Evolutionary conservation across 257 asterid genomes (phyloP).

Genomic region (Fraxinus pennsylvanica): DNA sequence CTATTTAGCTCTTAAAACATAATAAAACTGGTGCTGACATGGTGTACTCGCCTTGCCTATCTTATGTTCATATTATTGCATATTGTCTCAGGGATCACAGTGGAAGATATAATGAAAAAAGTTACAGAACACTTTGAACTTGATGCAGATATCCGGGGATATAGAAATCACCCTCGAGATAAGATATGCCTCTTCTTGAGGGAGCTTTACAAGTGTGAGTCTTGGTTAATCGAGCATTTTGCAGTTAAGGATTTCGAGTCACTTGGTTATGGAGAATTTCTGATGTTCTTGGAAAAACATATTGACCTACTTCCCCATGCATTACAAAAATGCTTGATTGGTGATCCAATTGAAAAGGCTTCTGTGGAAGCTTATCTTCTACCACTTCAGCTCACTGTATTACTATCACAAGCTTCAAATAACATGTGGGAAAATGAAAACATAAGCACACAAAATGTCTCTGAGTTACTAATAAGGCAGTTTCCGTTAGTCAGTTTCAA

Average conservation of each 20-base stretch:
- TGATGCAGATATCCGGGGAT: slow-evolving; percentile 31
- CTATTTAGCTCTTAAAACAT: not conserved
- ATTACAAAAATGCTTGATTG: slow-evolving; percentile 49
- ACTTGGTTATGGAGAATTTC: slow-evolving; percentile 80
- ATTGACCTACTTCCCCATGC: slow-evolving; percentile 51
- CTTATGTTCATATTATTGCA: not conserved
- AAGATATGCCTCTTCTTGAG: slow-evolving; percentile 48
- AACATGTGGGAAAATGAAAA: slow-evolving; percentile 46
- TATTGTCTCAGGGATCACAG: slow-evolving; percentile 46
- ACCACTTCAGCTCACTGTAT: slow-evolving; percentile 67
- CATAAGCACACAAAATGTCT: slow-evolving; percentile 40
- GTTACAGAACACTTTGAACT: slow-evolving; percentile 57
- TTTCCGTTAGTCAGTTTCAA: slow-evolving; percentile 79
- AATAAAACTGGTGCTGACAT: not conserved
- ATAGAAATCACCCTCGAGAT: slow-evolving; percentile 35
- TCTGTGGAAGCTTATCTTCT: slow-evolving; percentile 66
- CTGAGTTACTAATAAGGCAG: slow-evolving; percentile 67
- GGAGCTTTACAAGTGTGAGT: slow-evolving; percentile 68
- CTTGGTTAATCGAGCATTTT: slow-evolving; percentile 62
- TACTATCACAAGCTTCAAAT: slow-evolving; percentile 70
- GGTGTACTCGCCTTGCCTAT: not conserved
- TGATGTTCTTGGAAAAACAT: slow-evolving; percentile 67
- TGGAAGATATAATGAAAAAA: slow-evolving; percentile 64
- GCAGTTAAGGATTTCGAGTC: slow-evolving; percentile 57
- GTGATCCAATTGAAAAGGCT: slow-evolving; percentile 41